These are phyloP conservation scores for Kitagawia praeruptora DNA, from an alignment of 129 eudicot species.

Conservation along the genomic window DNA sequence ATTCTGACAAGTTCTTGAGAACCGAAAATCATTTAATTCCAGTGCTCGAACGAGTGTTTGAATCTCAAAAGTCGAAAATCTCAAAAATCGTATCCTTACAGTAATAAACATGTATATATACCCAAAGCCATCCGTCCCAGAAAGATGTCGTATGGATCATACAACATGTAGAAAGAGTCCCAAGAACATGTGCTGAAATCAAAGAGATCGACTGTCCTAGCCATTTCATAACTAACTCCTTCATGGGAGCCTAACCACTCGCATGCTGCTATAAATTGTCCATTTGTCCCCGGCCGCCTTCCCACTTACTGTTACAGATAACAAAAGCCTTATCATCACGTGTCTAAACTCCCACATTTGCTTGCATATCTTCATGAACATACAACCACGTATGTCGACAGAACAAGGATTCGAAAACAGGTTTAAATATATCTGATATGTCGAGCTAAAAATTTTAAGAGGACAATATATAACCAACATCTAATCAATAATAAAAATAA, in stretches of 20 bases:
- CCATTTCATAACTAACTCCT: not conserved
- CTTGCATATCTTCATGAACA: not conserved
- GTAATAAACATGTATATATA: not conserved
- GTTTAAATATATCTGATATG: no score
- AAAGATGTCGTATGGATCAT: not conserved
- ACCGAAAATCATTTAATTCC: no score
- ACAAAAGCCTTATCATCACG: slow-evolving; percentile 11
- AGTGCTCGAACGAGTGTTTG: no score
- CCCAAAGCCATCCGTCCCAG: not conserved
- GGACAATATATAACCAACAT: no score
- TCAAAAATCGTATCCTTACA: no score
- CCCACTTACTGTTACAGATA: not conserved
- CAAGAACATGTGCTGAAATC: not conserved
- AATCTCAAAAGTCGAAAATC: no score
- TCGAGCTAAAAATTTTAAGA: no score
- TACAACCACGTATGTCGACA: not conserved
- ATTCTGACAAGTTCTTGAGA: no score
- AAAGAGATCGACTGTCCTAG: not conserved
- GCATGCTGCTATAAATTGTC: slow-evolving; percentile 1
- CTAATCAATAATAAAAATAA: no score
- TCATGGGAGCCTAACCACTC: not conserved
- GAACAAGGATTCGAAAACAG: no score
- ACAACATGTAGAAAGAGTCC: not conserved
- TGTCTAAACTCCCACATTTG: not conserved
- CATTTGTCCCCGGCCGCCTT: not conserved